Conservation (phyloP, 2,329 filamentous ascomycete genomes). For the Xylariaceae sp. region DNA sequence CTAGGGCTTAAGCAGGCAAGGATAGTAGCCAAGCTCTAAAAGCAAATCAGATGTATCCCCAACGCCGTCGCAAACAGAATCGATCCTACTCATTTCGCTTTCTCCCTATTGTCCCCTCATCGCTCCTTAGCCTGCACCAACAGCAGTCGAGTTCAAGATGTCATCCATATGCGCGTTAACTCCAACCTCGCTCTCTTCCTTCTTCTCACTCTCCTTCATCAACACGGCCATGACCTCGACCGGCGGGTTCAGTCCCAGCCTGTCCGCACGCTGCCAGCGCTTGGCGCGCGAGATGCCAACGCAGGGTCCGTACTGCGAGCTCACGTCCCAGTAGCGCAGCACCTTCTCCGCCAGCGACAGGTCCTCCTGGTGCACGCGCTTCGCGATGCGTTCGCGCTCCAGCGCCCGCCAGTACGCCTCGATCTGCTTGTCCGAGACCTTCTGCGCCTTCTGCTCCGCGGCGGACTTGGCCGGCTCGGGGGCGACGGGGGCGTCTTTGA, state of each 20-base stretch:
- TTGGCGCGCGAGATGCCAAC: conserved; percentile 77
- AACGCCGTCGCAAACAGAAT: conserved; percentile 14
- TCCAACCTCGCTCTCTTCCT: conserved; percentile 43
- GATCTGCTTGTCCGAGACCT: conserved; percentile 65
- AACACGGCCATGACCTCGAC: conserved; percentile 87
- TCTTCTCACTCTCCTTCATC: conserved; percentile 62
- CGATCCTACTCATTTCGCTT: no score
- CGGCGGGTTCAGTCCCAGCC: conserved; percentile 79
- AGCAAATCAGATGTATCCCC: conserved; percentile 7
- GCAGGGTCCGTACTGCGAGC: conserved; percentile 89
- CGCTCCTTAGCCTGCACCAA: conserved; percentile 22
- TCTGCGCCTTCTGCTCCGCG: conserved; percentile 55
- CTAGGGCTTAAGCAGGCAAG: no score
- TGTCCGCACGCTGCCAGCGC: conserved; percentile 83
- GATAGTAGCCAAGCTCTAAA: neutral
- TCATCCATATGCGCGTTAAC: conserved; percentile 75
- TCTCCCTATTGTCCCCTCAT: no score
- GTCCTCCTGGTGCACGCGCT: conserved; percentile 72
- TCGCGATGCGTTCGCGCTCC: conserved; percentile 63
- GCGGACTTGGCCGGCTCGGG: conserved; percentile 39
- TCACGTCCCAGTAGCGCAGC: conserved; percentile 87
- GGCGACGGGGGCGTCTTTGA: conserved; percentile 15
- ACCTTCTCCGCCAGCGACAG: conserved; percentile 77
- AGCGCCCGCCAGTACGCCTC: conserved; percentile 72
- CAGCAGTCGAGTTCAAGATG: conserved; percentile 47